Evolutionary conservation across 208 protist species (phyloP).

Genomic region (Spongospora subterranea): DNA sequence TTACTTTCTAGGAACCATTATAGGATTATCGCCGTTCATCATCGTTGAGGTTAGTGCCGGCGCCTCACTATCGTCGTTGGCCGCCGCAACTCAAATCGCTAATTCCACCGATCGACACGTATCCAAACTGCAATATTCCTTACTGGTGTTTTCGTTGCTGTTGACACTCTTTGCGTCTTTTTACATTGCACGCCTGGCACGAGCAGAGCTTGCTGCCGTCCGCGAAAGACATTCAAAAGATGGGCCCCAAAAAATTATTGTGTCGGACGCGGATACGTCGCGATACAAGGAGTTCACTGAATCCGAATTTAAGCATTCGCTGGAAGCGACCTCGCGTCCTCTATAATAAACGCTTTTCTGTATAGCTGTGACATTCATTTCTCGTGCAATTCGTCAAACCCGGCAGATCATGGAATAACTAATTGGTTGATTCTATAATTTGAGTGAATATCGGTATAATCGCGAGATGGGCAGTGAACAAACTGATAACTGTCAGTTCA

Average conservation of each 20-base stretch:
- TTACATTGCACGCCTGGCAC: conserved; percentile 14
- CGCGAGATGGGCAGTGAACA: too few species aligned
- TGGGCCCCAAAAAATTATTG: not conserved
- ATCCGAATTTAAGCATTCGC: not conserved
- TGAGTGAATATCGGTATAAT: too few species aligned
- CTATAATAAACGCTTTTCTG: too few species aligned
- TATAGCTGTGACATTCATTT: too few species aligned
- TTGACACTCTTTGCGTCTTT: not conserved
- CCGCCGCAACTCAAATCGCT: not conserved
- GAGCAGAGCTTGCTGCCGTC: not conserved
- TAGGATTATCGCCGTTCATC: conserved; percentile 7
- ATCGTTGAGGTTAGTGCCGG: conserved; percentile 55
- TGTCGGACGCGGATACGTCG: not conserved
- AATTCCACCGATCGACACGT: not conserved
- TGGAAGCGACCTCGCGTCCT: not conserved
- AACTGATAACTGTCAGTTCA: too few species aligned
- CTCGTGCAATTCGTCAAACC: too few species aligned
- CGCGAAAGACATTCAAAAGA: not conserved
- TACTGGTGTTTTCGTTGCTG: not conserved
- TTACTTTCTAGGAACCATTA: conserved; percentile 41
- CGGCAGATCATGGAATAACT: too few species aligned
- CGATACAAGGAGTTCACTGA: not conserved
- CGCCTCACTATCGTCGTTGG: conserved; percentile 7
- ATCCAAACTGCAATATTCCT: not conserved
- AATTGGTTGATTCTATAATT: too few species aligned